Base-by-base conservation (phyloP, 805 yeast genomes). In the Yamadazyma insecticola region DNA sequence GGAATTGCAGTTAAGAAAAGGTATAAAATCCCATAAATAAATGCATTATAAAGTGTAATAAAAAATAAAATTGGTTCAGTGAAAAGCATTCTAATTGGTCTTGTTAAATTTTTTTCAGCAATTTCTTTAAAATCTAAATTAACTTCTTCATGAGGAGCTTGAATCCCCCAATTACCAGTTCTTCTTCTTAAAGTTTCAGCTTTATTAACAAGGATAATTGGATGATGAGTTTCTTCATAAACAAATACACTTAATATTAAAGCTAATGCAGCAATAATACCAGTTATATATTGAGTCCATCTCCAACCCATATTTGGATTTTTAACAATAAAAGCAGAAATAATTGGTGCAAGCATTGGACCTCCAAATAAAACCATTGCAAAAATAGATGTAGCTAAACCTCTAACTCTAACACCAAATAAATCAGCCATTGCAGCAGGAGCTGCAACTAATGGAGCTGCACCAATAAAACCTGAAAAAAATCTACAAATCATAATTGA, bases 401-500 rank as follows among this genome's bases (percentile, higher is more conserved):
- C 96, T 59, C 96, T 74, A 15, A 67, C 51, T 22, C 53, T 53
- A 36, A 77, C 76, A 42, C 72, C 74, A 51, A 77, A 86, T 69
- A 86, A 69, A 55, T 88, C 96, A 6, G 94, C 83, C 64, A 86
- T 80, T 0, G 81, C 72, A 29, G 95, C 96, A 16, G 95, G 95
- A 7, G 92, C 55, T 24, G 85, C 86, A 16, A 84, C 90, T 48
- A 88, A 56, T 1, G 94, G 87, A 24, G 92, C 87, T 13, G 94
- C 86, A 42, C 95, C 96, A 35, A 81, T 57, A 47, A 78, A 71
- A 33, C 95, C 95, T 16, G 81, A 78, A 52, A 87, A 79, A 50
- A 84, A 86, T 41, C 96, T 72, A 56, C 85, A 75, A 25, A 87
- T 67, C 63, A 87, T 52, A 36, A 87, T 64, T 0, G 94, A 78